A percentile compares a stretch with the other conserved stretches of the same genome.
phyloP scores from a whole-genome alignment of 441 rosid genomes.

The Gossypium davidsonii region DNA sequence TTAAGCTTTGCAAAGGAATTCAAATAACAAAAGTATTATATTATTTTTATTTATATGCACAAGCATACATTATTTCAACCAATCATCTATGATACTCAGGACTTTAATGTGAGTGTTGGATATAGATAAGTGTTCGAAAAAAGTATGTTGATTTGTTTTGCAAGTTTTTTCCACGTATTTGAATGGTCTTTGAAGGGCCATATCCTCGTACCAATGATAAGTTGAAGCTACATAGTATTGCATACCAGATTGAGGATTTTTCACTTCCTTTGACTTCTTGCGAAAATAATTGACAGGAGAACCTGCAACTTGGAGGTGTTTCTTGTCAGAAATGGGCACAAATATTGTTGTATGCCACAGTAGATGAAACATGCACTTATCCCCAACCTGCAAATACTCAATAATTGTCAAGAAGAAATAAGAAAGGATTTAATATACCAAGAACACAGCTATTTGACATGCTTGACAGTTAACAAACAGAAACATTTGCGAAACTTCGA shows the following conservation, averaged over 20 bases:
- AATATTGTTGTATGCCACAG: conserved; percentile 56
- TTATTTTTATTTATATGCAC: not conserved
- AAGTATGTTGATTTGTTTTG: not conserved
- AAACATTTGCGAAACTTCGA: not conserved
- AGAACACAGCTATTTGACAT: not conserved
- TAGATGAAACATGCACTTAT: conserved; percentile 59
- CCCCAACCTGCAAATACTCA: conserved; percentile 61
- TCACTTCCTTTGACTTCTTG: conserved; percentile 19
- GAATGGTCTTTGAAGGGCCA: not conserved
- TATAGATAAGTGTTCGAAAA: not conserved
- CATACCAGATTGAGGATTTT: conserved; percentile 9
- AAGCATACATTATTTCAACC: not conserved
- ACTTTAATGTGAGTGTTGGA: not conserved
- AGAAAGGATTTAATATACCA: not conserved
- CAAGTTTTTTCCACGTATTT: not conserved
- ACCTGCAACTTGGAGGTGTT: conserved; percentile 72
- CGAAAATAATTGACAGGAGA: conserved; percentile 38
- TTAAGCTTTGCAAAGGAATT: not conserved
- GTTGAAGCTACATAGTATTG: not conserved
- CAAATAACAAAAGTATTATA: not conserved
- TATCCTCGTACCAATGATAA: not conserved
- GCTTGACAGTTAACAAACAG: not conserved
- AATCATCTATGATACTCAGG: not conserved
- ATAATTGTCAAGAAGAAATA: not conserved
- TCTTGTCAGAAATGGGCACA: conserved; percentile 43